Base-by-base conservation (phyloP, 345 rosid species). In the Populus pruinosa region DNA sequence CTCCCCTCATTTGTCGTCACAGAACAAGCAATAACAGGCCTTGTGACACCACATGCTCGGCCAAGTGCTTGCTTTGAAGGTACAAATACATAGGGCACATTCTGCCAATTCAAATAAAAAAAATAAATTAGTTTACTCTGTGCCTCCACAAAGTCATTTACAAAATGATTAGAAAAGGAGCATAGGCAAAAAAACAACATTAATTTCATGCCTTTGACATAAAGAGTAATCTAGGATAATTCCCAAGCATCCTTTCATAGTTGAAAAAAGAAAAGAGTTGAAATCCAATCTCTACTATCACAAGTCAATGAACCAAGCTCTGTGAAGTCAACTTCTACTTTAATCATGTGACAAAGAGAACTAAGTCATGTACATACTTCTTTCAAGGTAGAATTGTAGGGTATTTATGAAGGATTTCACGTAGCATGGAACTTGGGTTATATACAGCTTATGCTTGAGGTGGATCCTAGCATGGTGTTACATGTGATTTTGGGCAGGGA, bases 61-160 rank as follows among this genome's bases (percentile, higher is more conserved):
- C 98, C 99, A 76, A 94, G 97, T 10, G 97, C 97, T 87, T 91
- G 91, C 81, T 94, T 96, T 73, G 98, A 96, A 27, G 97, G 97
- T 17, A 96, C 99, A 88, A 96, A 96, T 31, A 96, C 99, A 68
- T 94, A 96, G 0, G 98, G 99, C 29, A 96, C 99, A 79, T 96
- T 96, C 99, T 96, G 87, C 87, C 77, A 56, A 79, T 84, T 73
- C 6, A 6, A 71, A 55, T 5, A 5, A 67, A 65, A 38, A 75
- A 29, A 36, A 61, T 9, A 21, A 43, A 2, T 31, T 49, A 29
- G 0, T n/a, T 23, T n/a, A 0, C 2, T 53, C 23, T 18, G 29
- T 59, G 27, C 63, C 29, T 59, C 12, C 29, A 23, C 5, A 59
- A 23, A 59, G 63, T 59, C 29, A 59, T n/a, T 59, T 3, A 59